phyloP scores from a whole-genome alignment of 805 yeast genomes.

The Tanozyma kutaoensis region DNA sequence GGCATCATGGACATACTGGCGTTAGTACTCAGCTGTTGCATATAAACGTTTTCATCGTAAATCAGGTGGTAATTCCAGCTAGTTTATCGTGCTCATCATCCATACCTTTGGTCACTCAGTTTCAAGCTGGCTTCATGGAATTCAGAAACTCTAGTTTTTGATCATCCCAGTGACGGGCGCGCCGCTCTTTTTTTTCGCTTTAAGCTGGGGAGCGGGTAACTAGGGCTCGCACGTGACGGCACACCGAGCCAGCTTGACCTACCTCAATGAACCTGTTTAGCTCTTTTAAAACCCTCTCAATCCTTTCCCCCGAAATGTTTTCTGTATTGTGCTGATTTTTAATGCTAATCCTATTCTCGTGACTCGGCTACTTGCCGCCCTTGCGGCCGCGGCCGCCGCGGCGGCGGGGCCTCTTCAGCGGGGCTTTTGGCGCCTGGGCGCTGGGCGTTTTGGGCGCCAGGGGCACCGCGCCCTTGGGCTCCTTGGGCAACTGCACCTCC shows the following conservation, averaged over 20 bases:
- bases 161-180: slow-evolving; percentile 16
- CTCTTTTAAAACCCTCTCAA: background rate
- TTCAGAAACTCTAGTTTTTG: slow-evolving; percentile 36
- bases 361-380: no score
- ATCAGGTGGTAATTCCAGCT: background rate
- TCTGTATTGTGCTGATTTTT: no score
- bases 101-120: background rate
- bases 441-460: no score
- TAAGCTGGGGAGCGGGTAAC: no score
- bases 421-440: no score
- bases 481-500: no score
- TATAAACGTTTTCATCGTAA: background rate
- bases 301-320: background rate
- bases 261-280: background rate
- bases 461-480: no score
- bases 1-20: background rate
- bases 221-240: no score
- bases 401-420: no score
- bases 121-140: background rate
- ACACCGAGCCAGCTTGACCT: slow-evolving; percentile 1
- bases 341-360: no score
- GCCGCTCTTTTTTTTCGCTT: no score
- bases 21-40: background rate
- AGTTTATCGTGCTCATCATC: background rate
- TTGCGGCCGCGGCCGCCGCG: no score